phyloP scores from a whole-genome alignment of 31 red algal species.

The Porphyra umbilicalis region DNA sequence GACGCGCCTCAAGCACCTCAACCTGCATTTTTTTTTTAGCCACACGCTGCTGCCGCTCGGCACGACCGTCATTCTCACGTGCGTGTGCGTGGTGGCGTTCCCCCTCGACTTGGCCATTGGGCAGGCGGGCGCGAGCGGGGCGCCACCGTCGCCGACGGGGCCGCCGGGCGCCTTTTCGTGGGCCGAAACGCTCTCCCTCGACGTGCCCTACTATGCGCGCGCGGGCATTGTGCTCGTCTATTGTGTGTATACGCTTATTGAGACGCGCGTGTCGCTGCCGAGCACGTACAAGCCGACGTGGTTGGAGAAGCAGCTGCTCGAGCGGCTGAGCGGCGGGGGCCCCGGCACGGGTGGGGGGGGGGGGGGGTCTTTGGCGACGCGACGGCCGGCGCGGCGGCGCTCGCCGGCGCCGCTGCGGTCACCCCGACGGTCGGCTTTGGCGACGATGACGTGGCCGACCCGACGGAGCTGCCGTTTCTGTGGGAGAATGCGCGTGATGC shows the following conservation, averaged over 20 bases:
- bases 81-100: neutral
- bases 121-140: neutral
- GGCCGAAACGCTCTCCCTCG: neutral
- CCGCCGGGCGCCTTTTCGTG: neutral
- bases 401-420: neutral
- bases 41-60: neutral
- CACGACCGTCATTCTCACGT: neutral
- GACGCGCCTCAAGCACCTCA: neutral
- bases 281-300: conserved; percentile 3
- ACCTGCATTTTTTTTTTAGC: neutral
- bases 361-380: neutral
- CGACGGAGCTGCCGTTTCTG: neutral
- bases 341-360: neutral
- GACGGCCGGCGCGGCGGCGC: neutral
- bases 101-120: neutral
- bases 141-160: neutral
- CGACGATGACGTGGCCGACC: neutral
- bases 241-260: neutral
- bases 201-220: conserved; percentile 12
- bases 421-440: neutral
- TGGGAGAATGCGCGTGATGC: neutral
- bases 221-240: neutral
- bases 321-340: neutral
- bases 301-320: conserved; percentile 3
- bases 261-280: neutral